phyloP scores from a whole-genome alignment of 148 eudicot species.

The Chenopodium formosanum region DNA sequence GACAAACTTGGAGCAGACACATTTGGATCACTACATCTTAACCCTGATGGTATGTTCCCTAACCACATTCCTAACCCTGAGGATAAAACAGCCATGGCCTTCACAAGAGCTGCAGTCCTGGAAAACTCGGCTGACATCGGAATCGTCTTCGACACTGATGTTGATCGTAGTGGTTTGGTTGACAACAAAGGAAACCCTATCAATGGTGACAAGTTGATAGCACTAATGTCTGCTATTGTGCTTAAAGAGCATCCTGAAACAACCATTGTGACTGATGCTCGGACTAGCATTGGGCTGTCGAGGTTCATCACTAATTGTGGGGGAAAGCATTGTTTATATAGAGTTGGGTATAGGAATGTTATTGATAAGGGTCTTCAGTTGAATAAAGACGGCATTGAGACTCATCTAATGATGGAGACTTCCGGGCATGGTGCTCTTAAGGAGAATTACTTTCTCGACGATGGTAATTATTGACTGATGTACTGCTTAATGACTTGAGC shows the following conservation, averaged over 20 bases:
- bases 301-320: constrained; percentile 58
- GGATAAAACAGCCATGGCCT: constrained; percentile 77
- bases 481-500: not conserved
- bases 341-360: constrained; percentile 93
- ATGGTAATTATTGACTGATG: constrained; percentile 43
- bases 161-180: constrained; percentile 87
- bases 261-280: constrained; percentile 81
- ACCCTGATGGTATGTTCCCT: constrained; percentile 91
- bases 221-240: constrained; percentile 76
- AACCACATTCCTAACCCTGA: constrained; percentile 97
- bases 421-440: constrained; percentile 93
- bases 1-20: constrained; percentile 96
- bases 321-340: constrained; percentile 75
- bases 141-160: constrained; percentile 90
- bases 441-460: constrained; percentile 90
- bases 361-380: constrained; percentile 82
- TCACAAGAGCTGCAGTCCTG: constrained; percentile 65
- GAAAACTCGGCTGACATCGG: constrained; percentile 72
- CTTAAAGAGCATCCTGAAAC: constrained; percentile 72
- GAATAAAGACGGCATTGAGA: constrained; percentile 58
- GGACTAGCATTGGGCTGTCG: constrained; percentile 77
- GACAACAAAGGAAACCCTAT: constrained; percentile 70
- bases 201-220: constrained; percentile 81
- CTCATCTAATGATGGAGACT: constrained; percentile 89
- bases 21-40: constrained; percentile 74